Percentiles rank a stretch among this genome's conserved stretches.
These are phyloP conservation scores for Kalanchoe fedtschenkoi DNA, from an alignment of 164 flowering plant genomes.

Conservation along the genomic window DNA sequence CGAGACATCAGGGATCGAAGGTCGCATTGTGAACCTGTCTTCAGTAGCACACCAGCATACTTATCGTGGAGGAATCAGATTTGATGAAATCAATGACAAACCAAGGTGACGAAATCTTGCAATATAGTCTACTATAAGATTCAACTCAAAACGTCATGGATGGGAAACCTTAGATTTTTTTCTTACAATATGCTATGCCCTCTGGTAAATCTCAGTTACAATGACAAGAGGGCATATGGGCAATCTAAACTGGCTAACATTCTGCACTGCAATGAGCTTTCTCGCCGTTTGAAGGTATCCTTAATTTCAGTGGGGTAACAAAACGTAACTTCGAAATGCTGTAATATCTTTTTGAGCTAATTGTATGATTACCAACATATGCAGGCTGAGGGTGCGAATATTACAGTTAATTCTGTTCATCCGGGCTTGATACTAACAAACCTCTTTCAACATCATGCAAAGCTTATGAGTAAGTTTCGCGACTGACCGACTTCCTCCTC, in stretches of 20 bases:
- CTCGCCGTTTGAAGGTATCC: constrained; percentile 65
- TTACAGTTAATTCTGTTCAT: constrained; percentile 81
- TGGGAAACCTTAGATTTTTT: neutral
- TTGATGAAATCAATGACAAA: constrained; percentile 49
- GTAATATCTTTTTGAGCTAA: neutral
- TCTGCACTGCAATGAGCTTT: constrained; percentile 78
- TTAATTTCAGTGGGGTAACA: neutral
- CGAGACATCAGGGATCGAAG: constrained; percentile 50
- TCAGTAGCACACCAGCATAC: constrained; percentile 73
- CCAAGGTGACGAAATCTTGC: constrained; percentile 24
- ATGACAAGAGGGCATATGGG: constrained; percentile 84
- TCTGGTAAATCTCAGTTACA: constrained; percentile 36
- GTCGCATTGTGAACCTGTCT: constrained; percentile 78
- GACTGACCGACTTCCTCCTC: neutral
- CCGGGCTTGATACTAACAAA: constrained; percentile 91
- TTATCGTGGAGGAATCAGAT: constrained; percentile 52
- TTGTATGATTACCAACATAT: neutral
- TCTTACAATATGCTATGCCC: neutral
- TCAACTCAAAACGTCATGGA: neutral
- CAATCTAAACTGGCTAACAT: constrained; percentile 90
- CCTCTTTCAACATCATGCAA: constrained; percentile 50
- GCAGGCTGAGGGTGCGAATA: constrained; percentile 80
- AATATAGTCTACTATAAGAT: too few relatives aligned
- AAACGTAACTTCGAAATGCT: neutral
- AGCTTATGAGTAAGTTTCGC: constrained; percentile 44